Base-by-base conservation (phyloP, 2,329 filamentous ascomycete species). In the Furcasterigmium furcatum region DNA sequence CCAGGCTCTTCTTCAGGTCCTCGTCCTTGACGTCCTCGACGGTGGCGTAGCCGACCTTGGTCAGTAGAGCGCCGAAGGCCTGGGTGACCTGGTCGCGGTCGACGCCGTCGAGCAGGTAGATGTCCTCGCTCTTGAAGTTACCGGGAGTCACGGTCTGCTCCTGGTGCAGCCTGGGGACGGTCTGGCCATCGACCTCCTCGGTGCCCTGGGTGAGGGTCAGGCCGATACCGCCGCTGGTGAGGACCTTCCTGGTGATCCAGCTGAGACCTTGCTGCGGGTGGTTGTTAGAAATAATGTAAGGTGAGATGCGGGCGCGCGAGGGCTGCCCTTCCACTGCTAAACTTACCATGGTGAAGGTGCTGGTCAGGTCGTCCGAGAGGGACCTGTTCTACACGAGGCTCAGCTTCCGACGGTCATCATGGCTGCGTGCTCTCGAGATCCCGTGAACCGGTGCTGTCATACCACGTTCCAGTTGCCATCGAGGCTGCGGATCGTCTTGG, bases 171-270 rank as follows among this genome's bases (percentile, higher is more conserved):
- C 14, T 41, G 38, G 14, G 18, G n/a, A 41, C 20, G 9, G 22
- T 21, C 5, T 19, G 14, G 22, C 22, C 22, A 4, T 25, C 38
- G 22, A n/a, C 20, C 16, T n/a, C 14, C 38, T 41, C 38, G 20
- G 38, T 13, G n/a, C 22, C 27, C 14, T 24, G 38, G 10, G 20
- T 41, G 22, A 41, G 22, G n/a, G 14, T 14, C 13, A 41, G 38
- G 8, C 22, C 25, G 22, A 41, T 41, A 9, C 38, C 38, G 20
- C 38, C 38, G 14, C 13, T 41, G 4, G 24, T 41, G 38, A 41
- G 38, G n/a, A 41, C 38, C 38, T 41, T 41, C 9, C 38, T 21
- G 22, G 38, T 41, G 22, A 41, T 41, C 38, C 38, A 41, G 16
- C 38, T 41, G 20, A 41, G 38, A 12, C 38, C 38, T 41, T 41